Conservation (phyloP, 1,284 basidiomycete genomes). For the Papiliotrema laurentii region DNA sequence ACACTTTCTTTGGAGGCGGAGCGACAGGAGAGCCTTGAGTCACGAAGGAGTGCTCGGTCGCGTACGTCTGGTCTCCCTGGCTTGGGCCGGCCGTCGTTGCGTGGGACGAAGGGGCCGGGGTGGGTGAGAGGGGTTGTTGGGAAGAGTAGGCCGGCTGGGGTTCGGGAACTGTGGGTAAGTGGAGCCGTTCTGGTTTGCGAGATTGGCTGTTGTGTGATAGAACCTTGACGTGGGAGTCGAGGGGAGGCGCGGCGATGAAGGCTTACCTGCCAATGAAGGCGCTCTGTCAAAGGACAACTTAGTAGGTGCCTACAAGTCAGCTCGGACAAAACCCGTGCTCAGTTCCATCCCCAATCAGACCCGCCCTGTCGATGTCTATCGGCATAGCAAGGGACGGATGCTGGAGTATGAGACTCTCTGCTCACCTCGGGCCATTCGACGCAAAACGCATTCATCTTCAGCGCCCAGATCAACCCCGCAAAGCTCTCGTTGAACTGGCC, state of each 20-base stretch:
- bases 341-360: too few relatives aligned
- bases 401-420: too few relatives aligned
- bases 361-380: too few relatives aligned
- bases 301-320: slow-evolving; percentile 18
- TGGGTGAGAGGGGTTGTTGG: neutral
- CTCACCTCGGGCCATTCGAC: slow-evolving; percentile 83
- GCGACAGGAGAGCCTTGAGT: slow-evolving; percentile 13
- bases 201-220: too few relatives aligned
- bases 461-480: slow-evolving; percentile 81
- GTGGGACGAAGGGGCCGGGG: neutral
- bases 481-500: slow-evolving; percentile 89
- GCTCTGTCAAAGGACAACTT: slow-evolving; percentile 54
- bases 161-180: neutral
- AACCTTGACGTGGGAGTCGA: too few relatives aligned
- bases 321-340: too few relatives aligned
- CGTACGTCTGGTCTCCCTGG: slow-evolving; percentile 42
- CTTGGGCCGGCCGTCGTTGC: neutral
- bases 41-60: slow-evolving; percentile 30
- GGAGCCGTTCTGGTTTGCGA: neutral
- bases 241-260: too few relatives aligned
- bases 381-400: too few relatives aligned
- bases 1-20: slow-evolving; percentile 10
- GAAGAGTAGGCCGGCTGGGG: neutral
- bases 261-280: slow-evolving; percentile 3
- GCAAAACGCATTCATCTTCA: slow-evolving; percentile 92